Evolutionary conservation across 805 yeast genomes (phyloP).

Genomic region (Lachancea meyersii): DNA sequence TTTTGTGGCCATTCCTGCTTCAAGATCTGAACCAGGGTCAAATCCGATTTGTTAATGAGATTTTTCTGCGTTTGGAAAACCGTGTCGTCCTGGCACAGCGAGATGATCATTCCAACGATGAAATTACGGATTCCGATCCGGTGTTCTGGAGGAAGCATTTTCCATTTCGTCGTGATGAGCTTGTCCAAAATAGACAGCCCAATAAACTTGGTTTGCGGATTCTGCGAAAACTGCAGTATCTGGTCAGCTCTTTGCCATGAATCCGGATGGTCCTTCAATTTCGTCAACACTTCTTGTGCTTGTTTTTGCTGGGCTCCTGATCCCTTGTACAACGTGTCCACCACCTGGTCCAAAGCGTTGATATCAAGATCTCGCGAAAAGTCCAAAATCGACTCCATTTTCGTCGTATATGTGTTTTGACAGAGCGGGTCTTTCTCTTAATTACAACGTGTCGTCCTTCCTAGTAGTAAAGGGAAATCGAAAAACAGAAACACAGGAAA

Average conservation of each 20-base stretch:
- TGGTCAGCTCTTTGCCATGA: constrained; percentile 94
- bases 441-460: too few relatives aligned
- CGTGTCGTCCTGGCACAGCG: constrained; percentile 78
- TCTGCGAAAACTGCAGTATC: constrained; percentile 68
- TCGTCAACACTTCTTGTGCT: constrained; percentile 66
- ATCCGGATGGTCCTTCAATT: constrained; percentile 89
- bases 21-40: constrained; percentile 86
- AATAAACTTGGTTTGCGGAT: constrained; percentile 86
- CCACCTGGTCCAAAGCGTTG: constrained; percentile 71
- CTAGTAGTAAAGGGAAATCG: too few relatives aligned
- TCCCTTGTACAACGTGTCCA: constrained; percentile 76
- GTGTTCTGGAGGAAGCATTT: constrained; percentile 80
- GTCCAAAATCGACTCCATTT: constrained; percentile 84
- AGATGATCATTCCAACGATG: constrained; percentile 86
- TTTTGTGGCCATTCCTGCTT: constrained; percentile 99
- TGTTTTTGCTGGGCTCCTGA: constrained; percentile 58
- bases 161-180: constrained; percentile 89
- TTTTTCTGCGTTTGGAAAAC: constrained; percentile 68
- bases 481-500: too few relatives aligned
- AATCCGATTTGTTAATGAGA: constrained; percentile 84
- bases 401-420: too few relatives aligned
- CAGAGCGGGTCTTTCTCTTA: too few relatives aligned
- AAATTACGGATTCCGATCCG: constrained; percentile 90
- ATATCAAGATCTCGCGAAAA: constrained; percentile 81
- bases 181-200: constrained; percentile 87